A percentile compares a stretch with the other conserved stretches of the same genome.
phyloP scores from a whole-genome alignment of 192 early-diverging fungal species.

The Helicostylum pulchrum region DNA sequence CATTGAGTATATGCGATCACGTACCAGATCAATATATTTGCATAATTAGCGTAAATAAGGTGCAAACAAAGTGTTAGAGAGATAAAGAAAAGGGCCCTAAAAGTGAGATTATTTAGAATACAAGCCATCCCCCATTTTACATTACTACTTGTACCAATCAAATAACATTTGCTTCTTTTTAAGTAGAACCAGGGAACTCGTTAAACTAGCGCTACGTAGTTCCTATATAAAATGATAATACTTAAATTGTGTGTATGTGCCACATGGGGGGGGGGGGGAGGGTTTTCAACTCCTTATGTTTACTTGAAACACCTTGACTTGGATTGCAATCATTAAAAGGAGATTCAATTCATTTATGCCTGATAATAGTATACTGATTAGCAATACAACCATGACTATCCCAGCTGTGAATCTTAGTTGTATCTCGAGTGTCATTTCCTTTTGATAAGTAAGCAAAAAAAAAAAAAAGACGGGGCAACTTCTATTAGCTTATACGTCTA shows the following conservation, averaged over 20 bases:
- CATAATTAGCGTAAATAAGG: too few relatives aligned
- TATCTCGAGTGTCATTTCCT: too few relatives aligned
- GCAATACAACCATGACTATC: neutral
- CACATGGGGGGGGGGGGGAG: too few relatives aligned
- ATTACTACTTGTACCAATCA: neutral
- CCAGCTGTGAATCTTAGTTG: neutral
- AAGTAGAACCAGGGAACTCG: neutral
- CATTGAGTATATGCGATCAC: too few relatives aligned
- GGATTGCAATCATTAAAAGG: neutral
- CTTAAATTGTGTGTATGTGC: neutral
- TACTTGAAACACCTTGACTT: neutral
- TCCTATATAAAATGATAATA: neutral
- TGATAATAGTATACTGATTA: neutral
- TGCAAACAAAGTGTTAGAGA: too few relatives aligned
- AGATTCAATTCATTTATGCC: neutral
- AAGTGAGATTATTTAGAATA: too few relatives aligned
- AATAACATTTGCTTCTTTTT: neutral
- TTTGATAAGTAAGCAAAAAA: too few relatives aligned
- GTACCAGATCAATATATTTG: too few relatives aligned
- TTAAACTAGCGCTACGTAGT: conserved; percentile 1
- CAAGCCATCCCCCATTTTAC: too few relatives aligned
- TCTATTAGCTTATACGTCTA: too few relatives aligned
- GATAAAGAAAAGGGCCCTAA: too few relatives aligned
- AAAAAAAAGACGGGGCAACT: too few relatives aligned
- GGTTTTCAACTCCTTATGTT: neutral